Evolutionary conservation across 2,329 filamentous ascomycete species (phyloP).

Genomic region (Nothomitra cinnamomea): DNA sequence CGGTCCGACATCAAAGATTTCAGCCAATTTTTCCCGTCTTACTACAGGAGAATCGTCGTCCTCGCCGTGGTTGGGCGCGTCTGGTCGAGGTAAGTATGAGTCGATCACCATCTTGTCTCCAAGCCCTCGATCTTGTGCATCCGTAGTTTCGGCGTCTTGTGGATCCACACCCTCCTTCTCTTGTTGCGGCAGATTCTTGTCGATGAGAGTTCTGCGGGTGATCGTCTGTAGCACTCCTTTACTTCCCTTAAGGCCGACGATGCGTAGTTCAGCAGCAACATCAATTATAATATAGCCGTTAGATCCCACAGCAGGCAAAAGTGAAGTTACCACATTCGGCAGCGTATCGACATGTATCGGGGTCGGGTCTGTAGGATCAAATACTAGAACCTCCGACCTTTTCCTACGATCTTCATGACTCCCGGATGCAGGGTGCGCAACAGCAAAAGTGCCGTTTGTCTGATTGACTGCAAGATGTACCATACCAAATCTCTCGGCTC

Average conservation of each 20-base stretch:
- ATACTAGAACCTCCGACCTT: conserved; percentile 41
- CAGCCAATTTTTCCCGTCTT: conserved; percentile 47
- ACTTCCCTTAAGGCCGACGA: conserved; percentile 18
- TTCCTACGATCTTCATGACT: conserved; percentile 12
- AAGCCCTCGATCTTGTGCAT: conserved; percentile 16
- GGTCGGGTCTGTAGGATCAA: conserved; percentile 41
- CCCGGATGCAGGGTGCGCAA: conserved; percentile 30
- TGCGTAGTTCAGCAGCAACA: conserved; percentile 52
- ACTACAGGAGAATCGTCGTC: conserved; percentile 35
- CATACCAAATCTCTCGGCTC: conserved; percentile 19
- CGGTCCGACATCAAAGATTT: conserved; percentile 52
- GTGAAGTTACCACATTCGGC: conserved; percentile 42
- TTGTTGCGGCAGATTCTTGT: too few species aligned
- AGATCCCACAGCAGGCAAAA: conserved; percentile 45
- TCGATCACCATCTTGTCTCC: conserved; percentile 15
- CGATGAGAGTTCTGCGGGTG: too few species aligned
- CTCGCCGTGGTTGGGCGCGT: conserved; percentile 14
- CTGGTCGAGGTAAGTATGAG: background rate
- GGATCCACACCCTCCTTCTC: conserved; percentile 11
- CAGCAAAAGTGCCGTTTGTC: conserved; percentile 45
- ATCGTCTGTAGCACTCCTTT: background rate
- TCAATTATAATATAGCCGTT: conserved; percentile 65
- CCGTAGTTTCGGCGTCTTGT: conserved; percentile 14
- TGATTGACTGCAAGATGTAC: conserved; percentile 54
- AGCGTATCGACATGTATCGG: conserved; percentile 40